These are phyloP conservation scores for Porogramme epimiltina DNA, from an alignment of 1,284 basidiomycete genomes.

Conservation along the genomic window DNA sequence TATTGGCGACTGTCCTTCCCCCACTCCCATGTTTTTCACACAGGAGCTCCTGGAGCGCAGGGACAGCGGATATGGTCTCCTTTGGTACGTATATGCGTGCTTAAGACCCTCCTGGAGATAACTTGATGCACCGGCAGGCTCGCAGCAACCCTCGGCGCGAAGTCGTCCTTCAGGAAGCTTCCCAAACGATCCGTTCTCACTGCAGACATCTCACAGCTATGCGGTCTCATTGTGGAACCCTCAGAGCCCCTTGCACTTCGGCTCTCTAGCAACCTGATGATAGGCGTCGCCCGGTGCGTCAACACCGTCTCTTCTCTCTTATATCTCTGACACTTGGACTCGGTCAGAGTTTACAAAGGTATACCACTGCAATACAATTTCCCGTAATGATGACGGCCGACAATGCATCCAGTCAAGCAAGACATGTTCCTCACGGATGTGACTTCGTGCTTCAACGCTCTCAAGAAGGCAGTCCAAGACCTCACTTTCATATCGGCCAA, in stretches of 20 bases:
- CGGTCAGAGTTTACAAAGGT: constrained; percentile 72
- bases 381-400: background rate
- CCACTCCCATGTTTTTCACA: constrained; percentile 69
- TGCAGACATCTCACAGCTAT: constrained; percentile 80
- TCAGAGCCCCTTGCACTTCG: constrained; percentile 84
- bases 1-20: background rate
- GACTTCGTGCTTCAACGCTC: constrained; percentile 68
- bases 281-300: constrained; percentile 79
- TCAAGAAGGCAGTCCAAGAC: constrained; percentile 76
- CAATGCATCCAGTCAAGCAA: constrained; percentile 65
- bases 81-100: constrained; percentile 54
- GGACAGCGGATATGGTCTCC: constrained; percentile 79
- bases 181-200: constrained; percentile 78
- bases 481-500: constrained; percentile 44
- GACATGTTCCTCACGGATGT: constrained; percentile 81
- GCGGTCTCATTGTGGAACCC: constrained; percentile 77
- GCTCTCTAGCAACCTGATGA: constrained; percentile 83
- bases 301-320: constrained; percentile 19
- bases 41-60: constrained; percentile 70
- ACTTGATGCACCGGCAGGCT: constrained; percentile 54
- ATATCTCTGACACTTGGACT: background rate
- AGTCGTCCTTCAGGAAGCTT: constrained; percentile 81
- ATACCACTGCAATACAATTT: background rate
- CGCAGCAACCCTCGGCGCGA: constrained; percentile 84
- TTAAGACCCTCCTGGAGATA: background rate